Evolutionary conservation across 768 basidiomycete genomes (phyloP).

Genomic region (Rhodotorula diobovata): DNA sequence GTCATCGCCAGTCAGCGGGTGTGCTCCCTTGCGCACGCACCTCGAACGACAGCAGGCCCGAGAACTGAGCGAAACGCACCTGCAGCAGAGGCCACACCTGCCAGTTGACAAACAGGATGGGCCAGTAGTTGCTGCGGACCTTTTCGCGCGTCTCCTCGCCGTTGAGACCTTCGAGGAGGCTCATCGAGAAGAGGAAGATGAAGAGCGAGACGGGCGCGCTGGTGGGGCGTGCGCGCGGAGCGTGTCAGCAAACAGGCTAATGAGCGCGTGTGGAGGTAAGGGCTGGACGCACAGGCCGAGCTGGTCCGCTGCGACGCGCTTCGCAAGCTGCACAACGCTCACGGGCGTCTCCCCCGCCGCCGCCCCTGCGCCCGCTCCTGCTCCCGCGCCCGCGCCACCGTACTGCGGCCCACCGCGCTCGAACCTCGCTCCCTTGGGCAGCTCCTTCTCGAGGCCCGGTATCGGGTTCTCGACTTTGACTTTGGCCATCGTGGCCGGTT

Average conservation of each 20-base stretch:
- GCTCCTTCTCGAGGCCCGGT: constrained; percentile 31
- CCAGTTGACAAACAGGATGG: constrained; percentile 39
- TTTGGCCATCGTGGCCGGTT: constrained; percentile 15
- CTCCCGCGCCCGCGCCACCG: background rate
- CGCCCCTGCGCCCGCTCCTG: background rate
- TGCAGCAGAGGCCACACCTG: constrained; percentile 39
- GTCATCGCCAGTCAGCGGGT: background rate
- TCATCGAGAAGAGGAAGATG: constrained; percentile 40
- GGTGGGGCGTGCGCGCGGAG: background rate
- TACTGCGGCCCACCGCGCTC: constrained; percentile 21
- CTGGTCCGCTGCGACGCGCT: constrained; percentile 39
- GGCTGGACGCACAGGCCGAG: constrained; percentile 24
- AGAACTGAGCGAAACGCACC: background rate
- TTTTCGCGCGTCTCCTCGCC: constrained; percentile 21
- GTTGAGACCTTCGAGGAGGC: constrained; percentile 33
- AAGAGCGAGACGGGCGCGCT: constrained; percentile 37
- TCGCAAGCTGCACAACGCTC: constrained; percentile 17
- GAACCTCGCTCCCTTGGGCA: constrained; percentile 20
- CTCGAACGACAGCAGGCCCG: background rate
- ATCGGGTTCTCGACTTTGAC: constrained; percentile 31
- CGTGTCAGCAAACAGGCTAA: too few relatives aligned
- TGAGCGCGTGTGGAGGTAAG: too few relatives aligned
- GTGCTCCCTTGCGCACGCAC: background rate
- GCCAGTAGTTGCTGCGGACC: constrained; percentile 24
- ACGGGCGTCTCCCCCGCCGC: background rate